These are phyloP conservation scores for Alternaria triticina DNA, from an alignment of 2,329 filamentous ascomycete species.

Conservation along the genomic window DNA sequence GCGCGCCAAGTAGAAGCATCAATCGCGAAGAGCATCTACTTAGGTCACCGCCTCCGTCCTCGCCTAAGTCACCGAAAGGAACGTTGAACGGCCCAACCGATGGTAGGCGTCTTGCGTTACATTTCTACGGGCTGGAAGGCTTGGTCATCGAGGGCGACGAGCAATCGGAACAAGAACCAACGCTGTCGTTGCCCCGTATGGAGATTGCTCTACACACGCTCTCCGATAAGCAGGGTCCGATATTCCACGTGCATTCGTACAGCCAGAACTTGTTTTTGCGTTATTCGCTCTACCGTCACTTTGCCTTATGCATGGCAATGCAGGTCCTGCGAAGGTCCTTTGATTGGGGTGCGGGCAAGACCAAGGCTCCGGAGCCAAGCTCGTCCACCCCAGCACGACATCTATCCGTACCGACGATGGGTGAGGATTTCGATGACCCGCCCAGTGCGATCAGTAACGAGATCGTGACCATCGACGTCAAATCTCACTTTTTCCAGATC, in stretches of 20 bases:
- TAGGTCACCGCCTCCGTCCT: constrained; percentile 58
- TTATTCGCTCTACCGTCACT: constrained; percentile 94
- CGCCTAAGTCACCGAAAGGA: constrained; percentile 59
- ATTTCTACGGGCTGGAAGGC: constrained; percentile 83
- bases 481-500: constrained; percentile 80
- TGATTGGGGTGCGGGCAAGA: constrained; percentile 24
- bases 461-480: constrained; percentile 81
- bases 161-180: constrained; percentile 82
- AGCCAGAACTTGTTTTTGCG: constrained; percentile 80
- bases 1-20: constrained; percentile 70
- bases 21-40: constrained; percentile 68
- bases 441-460: constrained; percentile 57
- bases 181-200: constrained; percentile 83
- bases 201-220: constrained; percentile 85
- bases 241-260: constrained; percentile 85
- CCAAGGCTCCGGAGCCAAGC: constrained; percentile 15
- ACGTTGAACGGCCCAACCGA: constrained; percentile 63
- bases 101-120: constrained; percentile 79
- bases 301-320: constrained; percentile 81
- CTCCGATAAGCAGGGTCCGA: constrained; percentile 84
- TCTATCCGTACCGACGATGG: constrained; percentile 42
- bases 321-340: constrained; percentile 68
- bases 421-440: constrained; percentile 37
- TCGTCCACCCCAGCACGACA: constrained; percentile 28
- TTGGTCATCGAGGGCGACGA: constrained; percentile 90